A percentile compares a stretch with the other conserved stretches of the same genome.
Evolutionary conservation across 1,284 basidiomycete species (phyloP).

Genomic region (Testicularia cyperi): DNA sequence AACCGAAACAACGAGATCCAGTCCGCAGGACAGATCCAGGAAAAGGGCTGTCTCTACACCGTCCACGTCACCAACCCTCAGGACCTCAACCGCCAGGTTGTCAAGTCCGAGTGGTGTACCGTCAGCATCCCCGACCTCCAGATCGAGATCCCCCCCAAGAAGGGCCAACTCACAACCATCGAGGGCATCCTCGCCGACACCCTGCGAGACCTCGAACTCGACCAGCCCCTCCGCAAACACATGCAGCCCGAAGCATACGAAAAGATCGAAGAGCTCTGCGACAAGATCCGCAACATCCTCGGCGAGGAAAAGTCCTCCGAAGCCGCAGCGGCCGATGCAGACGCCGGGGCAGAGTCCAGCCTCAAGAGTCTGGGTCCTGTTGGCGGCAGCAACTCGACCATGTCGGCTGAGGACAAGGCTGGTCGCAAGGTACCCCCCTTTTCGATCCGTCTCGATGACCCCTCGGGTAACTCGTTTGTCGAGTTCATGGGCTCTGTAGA

Average conservation of each 20-base stretch:
- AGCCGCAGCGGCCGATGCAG: slow-evolving; percentile 48
- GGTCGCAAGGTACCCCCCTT: slow-evolving; percentile 72
- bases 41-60: slow-evolving; percentile 70
- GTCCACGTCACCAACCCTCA: slow-evolving; percentile 70
- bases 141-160: slow-evolving; percentile 79
- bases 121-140: slow-evolving; percentile 84
- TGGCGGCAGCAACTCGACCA: slow-evolving; percentile 11
- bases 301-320: slow-evolving; percentile 65
- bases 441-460: slow-evolving; percentile 86
- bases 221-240: slow-evolving; percentile 83
- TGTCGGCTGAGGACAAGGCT: slow-evolving; percentile 25
- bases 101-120: slow-evolving; percentile 83
- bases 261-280: slow-evolving; percentile 77
- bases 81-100: slow-evolving; percentile 89
- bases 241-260: slow-evolving; percentile 75
- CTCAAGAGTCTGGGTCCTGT: slow-evolving; percentile 30
- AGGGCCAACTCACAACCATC: slow-evolving; percentile 91
- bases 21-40: slow-evolving; percentile 80
- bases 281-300: slow-evolving; percentile 71
- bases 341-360: slow-evolving; percentile 2
- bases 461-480: slow-evolving; percentile 85
- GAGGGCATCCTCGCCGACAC: slow-evolving; percentile 89
- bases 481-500: slow-evolving; percentile 53
- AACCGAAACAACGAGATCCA: slow-evolving; percentile 91
- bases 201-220: slow-evolving; percentile 75